Percentiles rank a stretch among this genome's conserved stretches.
Conservation (phyloP, 495 filamentous ascomycete species). For the Pseudomonodictys pantanalensis region DNA sequence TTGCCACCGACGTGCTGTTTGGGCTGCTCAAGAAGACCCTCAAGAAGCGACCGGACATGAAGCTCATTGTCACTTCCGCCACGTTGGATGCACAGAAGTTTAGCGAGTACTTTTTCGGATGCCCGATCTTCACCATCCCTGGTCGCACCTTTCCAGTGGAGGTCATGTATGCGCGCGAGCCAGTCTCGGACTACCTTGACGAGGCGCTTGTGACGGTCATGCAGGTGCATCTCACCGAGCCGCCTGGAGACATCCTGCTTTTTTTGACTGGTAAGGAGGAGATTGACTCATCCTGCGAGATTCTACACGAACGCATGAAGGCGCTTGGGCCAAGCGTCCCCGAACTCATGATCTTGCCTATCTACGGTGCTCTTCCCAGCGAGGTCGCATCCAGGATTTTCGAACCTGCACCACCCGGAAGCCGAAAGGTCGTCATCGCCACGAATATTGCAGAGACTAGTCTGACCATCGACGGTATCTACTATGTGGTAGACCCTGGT, state of each 20-base stretch:
- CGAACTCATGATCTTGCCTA: conserved; percentile 87
- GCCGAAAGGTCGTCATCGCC: conserved; percentile 92
- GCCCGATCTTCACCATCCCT: conserved; percentile 94
- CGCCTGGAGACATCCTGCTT: conserved; percentile 85
- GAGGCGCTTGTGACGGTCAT: conserved; percentile 94
- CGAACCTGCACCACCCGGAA: conserved; percentile 84
- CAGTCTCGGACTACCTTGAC: conserved; percentile 93
- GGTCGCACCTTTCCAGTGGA: conserved; percentile 81
- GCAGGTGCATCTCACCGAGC: conserved; percentile 94
- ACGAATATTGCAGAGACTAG: conserved; percentile 99
- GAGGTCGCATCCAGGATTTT: conserved; percentile 96
- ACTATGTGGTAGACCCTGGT: conserved; percentile 95
- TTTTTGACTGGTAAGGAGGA: conserved; percentile 98
- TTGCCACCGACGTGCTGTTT: conserved; percentile 93
- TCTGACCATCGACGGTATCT: conserved; percentile 95
- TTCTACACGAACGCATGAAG: conserved; percentile 95
- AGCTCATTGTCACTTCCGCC: conserved; percentile 92
- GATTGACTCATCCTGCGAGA: conserved; percentile 92
- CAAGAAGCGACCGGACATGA: conserved; percentile 79
- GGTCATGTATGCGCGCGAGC: conserved; percentile 89
- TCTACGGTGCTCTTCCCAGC: conserved; percentile 87
- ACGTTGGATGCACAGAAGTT: conserved; percentile 98
- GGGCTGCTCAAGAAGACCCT: conserved; percentile 92
- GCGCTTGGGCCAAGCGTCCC: conserved; percentile 85
- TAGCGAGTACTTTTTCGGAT: conserved; percentile 88